Base-by-base conservation (phyloP, 371 early-diverging fungal species). In the Actinomortierella ambigua region DNA sequence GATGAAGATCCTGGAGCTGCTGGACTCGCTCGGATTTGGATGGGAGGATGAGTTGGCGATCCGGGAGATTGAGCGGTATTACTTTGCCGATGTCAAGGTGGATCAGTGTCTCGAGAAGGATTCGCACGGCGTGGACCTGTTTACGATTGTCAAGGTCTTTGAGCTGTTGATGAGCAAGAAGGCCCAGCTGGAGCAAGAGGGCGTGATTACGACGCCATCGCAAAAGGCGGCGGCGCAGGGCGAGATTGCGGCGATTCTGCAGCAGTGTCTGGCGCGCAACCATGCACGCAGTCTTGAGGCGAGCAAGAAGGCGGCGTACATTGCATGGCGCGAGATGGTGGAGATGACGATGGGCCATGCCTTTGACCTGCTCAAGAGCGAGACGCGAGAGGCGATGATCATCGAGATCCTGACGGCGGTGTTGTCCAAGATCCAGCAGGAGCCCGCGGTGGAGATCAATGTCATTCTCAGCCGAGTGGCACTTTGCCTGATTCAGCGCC, bases 261-360 rank as follows among this genome's bases (percentile, higher is more conserved):
- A 77, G 23, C 70, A 70, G 23, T 81, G 82, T 55, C 79, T 85
- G 70, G 86, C 82, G 9, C 66, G 81, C 18, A 96, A 95, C 59
- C 86, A 88, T 53, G 69, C 70, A 18, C 82, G 84, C 23, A 61
- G 88, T 88, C 65, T 83, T 90, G 57, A 79, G 75, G 46, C 79
- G 79, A 53, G 91, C 85, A 88, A 53, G 61, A 77, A 42, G 83
- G 89, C 57, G 83, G 88, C 61, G 50, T 90, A 58, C 76, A 85
- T 47, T 40, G 90, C 92, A 0, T 97, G 95, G 96, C 86, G 88
- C 60, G 87, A 93, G 55, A 75, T 95, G 17, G 81, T 92, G 1
- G 88, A 91, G 53, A 82, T 92, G 18, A 83, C 91, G 0, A 53
- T 93, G 0, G 80, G 85, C 20, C 87, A 77, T 65, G 91, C 78